These are phyloP conservation scores for Ganoderma lucidum DNA, from an alignment of 1,284 basidiomycete genomes.

Conservation along the genomic window DNA sequence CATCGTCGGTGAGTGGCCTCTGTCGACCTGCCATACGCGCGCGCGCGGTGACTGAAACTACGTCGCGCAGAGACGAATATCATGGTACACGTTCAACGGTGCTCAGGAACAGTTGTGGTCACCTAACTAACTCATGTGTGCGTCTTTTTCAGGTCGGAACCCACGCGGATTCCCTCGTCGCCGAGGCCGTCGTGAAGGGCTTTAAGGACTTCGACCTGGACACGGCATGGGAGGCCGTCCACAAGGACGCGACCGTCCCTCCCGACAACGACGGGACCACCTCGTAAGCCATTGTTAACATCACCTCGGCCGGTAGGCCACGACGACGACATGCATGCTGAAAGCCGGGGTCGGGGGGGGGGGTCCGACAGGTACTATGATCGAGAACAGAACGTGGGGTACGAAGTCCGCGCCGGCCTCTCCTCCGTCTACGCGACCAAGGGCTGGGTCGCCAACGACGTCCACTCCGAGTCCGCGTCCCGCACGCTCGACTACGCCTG, in stretches of 20 bases:
- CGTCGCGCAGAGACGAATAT: constrained; percentile 67
- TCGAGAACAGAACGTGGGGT: constrained; percentile 79
- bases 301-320: too few species aligned
- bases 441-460: constrained; percentile 83
- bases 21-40: too few species aligned
- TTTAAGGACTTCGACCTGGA: constrained; percentile 69
- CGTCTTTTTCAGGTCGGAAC: constrained; percentile 64
- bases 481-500: constrained; percentile 84
- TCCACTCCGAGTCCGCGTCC: constrained; percentile 82
- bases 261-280: constrained; percentile 69
- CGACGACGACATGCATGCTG: too few species aligned
- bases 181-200: constrained; percentile 78
- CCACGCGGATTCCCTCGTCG: constrained; percentile 83
- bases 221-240: constrained; percentile 78
- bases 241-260: constrained; percentile 77
- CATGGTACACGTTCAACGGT: constrained; percentile 51
- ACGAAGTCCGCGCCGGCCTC: constrained; percentile 83
- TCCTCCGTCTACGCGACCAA: constrained; percentile 70
- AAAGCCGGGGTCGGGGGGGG: too few species aligned
- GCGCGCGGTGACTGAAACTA: too few species aligned
- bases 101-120: too few species aligned
- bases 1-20: constrained; percentile 61
- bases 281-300: constrained; percentile 46
- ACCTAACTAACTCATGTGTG: neutral
- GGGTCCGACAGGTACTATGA: constrained; percentile 68